These are phyloP conservation scores for Ormosia semicastrata DNA, from an alignment of 306 rosid species.

Conservation along the genomic window DNA sequence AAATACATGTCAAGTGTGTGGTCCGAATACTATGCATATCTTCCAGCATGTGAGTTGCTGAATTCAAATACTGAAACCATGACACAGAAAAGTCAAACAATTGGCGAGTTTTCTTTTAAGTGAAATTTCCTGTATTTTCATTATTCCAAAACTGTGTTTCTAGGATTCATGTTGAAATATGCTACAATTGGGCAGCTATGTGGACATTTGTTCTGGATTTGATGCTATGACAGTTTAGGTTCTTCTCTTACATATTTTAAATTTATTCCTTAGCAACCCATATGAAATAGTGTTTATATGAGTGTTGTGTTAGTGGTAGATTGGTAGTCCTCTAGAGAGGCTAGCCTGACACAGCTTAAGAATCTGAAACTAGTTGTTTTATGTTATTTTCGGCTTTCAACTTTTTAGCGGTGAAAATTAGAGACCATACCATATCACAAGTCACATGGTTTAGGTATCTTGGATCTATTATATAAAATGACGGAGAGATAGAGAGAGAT, in stretches of 20 bases:
- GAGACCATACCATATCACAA: too few species aligned
- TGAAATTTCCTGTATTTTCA: background rate
- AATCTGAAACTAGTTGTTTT: background rate
- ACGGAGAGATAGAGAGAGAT: too few species aligned
- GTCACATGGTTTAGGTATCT: too few species aligned
- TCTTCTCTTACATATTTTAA: background rate
- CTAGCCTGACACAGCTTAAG: background rate
- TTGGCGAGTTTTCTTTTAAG: background rate
- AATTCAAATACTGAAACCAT: background rate
- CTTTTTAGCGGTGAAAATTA: too few species aligned
- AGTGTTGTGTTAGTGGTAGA: background rate
- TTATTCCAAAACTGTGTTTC: background rate
- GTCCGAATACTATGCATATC: background rate
- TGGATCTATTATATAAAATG: too few species aligned
- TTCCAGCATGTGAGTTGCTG: background rate
- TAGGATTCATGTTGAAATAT: background rate
- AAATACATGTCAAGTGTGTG: background rate
- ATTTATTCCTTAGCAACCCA: background rate
- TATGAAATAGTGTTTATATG: background rate
- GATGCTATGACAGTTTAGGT: background rate
- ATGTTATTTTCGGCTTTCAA: constrained; percentile 12
- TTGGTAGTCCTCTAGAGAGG: background rate
- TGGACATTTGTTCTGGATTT: background rate
- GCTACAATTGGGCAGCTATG: background rate
- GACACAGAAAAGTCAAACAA: background rate